Evolutionary conservation across 352 stramenopile genomes (phyloP).

Genomic region (Globisporangium okanoganense): DNA sequence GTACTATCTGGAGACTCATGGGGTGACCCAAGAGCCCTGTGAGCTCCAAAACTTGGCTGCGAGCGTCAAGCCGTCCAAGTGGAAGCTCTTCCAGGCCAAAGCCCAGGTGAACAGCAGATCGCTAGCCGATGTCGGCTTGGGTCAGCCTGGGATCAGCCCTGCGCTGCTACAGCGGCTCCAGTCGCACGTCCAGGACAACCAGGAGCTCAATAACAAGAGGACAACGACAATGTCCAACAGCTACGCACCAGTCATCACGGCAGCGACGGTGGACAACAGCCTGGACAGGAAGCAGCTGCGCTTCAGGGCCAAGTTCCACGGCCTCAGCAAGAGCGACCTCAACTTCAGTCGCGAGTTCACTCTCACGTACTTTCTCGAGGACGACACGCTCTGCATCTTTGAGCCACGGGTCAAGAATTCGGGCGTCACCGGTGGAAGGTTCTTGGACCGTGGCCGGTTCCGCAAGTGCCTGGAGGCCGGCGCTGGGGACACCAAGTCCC

Average conservation of each 20-base stretch:
- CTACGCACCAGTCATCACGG: conserved; percentile 19
- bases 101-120: background rate
- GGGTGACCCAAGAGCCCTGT: conserved; percentile 74
- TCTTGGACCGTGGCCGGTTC: conserved; percentile 73
- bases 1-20: conserved; percentile 84
- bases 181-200: conserved; percentile 17
- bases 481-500: conserved; percentile 17
- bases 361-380: conserved; percentile 73
- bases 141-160: conserved; percentile 14
- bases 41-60: conserved; percentile 16
- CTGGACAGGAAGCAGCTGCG: conserved; percentile 67
- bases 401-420: conserved; percentile 69
- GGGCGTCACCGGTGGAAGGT: conserved; percentile 56
- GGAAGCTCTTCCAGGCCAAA: conserved; percentile 49
- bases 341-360: conserved; percentile 66
- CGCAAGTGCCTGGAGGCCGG: conserved; percentile 31
- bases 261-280: conserved; percentile 25
- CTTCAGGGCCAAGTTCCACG: conserved; percentile 67
- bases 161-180: conserved; percentile 15
- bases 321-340: conserved; percentile 24
- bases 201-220: conserved; percentile 6
- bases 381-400: conserved; percentile 77
- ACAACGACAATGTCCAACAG: conserved; percentile 9
- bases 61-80: conserved; percentile 29
- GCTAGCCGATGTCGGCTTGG: background rate